Evolutionary conservation across 805 yeast species (phyloP), one percentile per base, ranked within the genome.

Genomic region (Nakazawaea holstii): DNA sequence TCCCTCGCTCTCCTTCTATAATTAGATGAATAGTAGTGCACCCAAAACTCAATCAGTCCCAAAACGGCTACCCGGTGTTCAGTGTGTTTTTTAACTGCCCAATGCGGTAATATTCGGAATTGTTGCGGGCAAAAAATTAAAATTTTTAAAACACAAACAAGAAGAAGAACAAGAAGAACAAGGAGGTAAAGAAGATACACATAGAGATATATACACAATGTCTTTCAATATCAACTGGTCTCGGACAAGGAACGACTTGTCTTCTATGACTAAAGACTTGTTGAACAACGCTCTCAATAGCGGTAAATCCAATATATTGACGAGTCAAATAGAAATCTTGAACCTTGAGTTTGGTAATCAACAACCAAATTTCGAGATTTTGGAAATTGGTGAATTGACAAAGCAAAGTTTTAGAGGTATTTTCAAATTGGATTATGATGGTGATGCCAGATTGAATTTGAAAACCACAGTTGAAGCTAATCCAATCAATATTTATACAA

Each of bases 401-500:
- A 71, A 69, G 27, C 94, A 87, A 63, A 66, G 87, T 51, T 87
- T 87, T 58, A 70, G 94, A 49, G 95, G 95, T 1, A 87, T 87
- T 17, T 87, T 87, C 70, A 87, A 86, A 56, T 74, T 87, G 52
- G 80, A 77, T 55, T 87, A 87, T 60, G 69, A 72, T 41, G 95
- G 95, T 2, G 88, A 84, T 60, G 87, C 89, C 15, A 78, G 78
- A 46, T 77, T 87, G 46, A 83, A 90, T 1, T 70, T 87, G 44
- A 84, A 80, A 46, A 87, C 95, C 0, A 80, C 83, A 48, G 88
- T 89, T 11, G 90, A 87, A 62, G 96, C 95, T 1, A 88, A 88
- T 62, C 85, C 94, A 6, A 68, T 89, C 46, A 82, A 83, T 50
- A 86, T 87, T 28, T 82, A 85, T 61, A 59, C 60, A 42, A 59